These are phyloP conservation scores for Colletotrichum incanum DNA, from an alignment of 2,329 filamentous ascomycete species.

Conservation along the genomic window DNA sequence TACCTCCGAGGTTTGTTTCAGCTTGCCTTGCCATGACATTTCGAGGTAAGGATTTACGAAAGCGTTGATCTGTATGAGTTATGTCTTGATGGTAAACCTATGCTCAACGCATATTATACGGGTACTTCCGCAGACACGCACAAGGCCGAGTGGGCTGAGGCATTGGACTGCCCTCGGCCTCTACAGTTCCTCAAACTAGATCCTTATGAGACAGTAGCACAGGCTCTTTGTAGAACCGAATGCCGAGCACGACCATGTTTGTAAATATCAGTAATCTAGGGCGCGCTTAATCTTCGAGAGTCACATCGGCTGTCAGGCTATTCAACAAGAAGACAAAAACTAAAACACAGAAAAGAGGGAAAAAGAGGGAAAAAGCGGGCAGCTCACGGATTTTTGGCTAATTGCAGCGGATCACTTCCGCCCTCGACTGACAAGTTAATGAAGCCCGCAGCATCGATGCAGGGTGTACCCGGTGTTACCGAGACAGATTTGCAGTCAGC, in stretches of 20 bases:
- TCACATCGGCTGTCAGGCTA: background rate
- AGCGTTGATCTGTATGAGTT: background rate
- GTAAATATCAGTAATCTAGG: too few species aligned
- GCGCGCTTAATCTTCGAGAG: background rate
- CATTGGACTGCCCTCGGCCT: too few species aligned
- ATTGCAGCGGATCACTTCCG: background rate
- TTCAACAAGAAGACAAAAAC: background rate
- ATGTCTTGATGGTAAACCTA: background rate
- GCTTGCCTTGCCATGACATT: background rate
- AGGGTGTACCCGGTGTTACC: background rate
- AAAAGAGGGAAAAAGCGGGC: rapidly evolving
- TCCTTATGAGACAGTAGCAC: too few species aligned
- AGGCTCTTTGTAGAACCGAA: too few species aligned
- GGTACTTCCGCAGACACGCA: too few species aligned
- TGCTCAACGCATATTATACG: too few species aligned
- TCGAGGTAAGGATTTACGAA: background rate
- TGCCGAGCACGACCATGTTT: too few species aligned
- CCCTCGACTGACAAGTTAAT: background rate
- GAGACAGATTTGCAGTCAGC: too few species aligned
- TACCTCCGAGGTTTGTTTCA: slow-evolving; percentile 2
- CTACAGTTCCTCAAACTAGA: too few species aligned
- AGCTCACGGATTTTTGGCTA: background rate
- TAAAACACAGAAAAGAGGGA: background rate
- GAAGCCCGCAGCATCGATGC: background rate
- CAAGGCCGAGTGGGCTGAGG: too few species aligned